Evolutionary conservation across 176 grass and related monocot genomes (phyloP), one percentile per base, ranked within the genome.

Genomic region (Eragrostis curvula): DNA sequence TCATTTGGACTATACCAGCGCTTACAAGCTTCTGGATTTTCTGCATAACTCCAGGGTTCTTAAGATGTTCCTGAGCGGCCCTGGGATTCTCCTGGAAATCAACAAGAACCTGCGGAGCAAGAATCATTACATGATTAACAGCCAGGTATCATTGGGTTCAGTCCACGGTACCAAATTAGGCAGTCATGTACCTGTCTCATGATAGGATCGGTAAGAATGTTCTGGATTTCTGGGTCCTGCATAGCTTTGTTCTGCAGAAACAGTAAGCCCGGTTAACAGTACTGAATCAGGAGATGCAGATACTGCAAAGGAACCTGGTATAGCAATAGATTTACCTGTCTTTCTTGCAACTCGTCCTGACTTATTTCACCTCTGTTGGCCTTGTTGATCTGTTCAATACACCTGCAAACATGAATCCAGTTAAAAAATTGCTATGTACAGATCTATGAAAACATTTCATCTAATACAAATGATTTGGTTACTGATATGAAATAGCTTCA

Each of bases 21-120:
- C 68, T 90, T 29, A 96, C 76, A 32, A 99, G 93, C 77, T 96
- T 99, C 81, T 99, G 97, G 64, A 99, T 94, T 86, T 99, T 99
- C 58, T 94, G 85, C 89, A 86, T 91, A 21, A 99, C 97, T 24
- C 87, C 91, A 28, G 97, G 89, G 57, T 90, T 88, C 87, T 99
- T 99, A 11, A 96, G 65, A 84, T 99, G 97, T 3, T 96, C 89
- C 82, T 96, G 93, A 32, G 97, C 91, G 13, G 93, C 64, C 50
- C 81, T 88, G 39, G 97, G 91, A 59, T 96, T 96, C 91, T 99
- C 97, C 80, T 99, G 93, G 87, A 99, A 96, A 91, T 99, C 97
- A 18, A 50, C 84, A 43, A 99, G 83, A 21, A 99, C 85, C 97
- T 99, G 74, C 28, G 16, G 14, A 83, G 47, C 17, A 83, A 43